Percentiles rank a stretch among this genome's conserved stretches.
Conservation (phyloP, 2,329 filamentous ascomycete genomes). For the Claviceps pusilla region DNA sequence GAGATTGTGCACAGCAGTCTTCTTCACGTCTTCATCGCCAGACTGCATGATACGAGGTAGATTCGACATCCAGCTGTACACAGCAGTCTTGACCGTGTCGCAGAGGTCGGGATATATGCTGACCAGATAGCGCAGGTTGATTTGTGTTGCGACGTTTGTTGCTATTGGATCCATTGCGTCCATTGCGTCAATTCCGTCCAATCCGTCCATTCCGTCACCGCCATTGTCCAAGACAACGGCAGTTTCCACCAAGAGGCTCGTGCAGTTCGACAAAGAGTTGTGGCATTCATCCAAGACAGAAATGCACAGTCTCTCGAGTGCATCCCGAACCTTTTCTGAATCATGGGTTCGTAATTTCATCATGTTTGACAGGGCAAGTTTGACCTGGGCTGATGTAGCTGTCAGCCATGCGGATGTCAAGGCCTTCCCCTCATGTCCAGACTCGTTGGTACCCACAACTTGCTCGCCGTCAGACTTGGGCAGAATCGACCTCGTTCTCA, state of each 20-base stretch:
- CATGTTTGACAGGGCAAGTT: constrained; percentile 64
- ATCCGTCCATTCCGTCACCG: constrained; percentile 21
- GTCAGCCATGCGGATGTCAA: constrained; percentile 53
- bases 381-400: constrained; percentile 67
- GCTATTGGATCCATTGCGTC: constrained; percentile 9
- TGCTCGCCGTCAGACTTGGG: constrained; percentile 16
- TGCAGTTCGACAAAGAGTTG: constrained; percentile 52
- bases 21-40: constrained; percentile 65
- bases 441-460: constrained; percentile 10
- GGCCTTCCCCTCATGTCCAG: constrained; percentile 19
- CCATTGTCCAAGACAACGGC: constrained; percentile 52
- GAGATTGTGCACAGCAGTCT: constrained; percentile 59
- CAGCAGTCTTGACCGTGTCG: constrained; percentile 50
- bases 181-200: constrained; percentile 11
- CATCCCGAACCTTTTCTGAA: constrained; percentile 50
- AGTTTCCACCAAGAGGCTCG: constrained; percentile 63
- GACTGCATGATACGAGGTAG: constrained; percentile 72
- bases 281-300: constrained; percentile 66
- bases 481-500: constrained; percentile 34
- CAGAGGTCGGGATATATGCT: constrained; percentile 46
- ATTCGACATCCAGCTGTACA: constrained; percentile 69
- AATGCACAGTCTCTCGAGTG: constrained; percentile 57
- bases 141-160: constrained; percentile 22
- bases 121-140: constrained; percentile 45
- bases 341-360: constrained; percentile 61